Percentiles rank a stretch among this genome's conserved stretches.
Conservation (phyloP, 1,139 yeast species). For the Arxiozyma slooffiae region DNA sequence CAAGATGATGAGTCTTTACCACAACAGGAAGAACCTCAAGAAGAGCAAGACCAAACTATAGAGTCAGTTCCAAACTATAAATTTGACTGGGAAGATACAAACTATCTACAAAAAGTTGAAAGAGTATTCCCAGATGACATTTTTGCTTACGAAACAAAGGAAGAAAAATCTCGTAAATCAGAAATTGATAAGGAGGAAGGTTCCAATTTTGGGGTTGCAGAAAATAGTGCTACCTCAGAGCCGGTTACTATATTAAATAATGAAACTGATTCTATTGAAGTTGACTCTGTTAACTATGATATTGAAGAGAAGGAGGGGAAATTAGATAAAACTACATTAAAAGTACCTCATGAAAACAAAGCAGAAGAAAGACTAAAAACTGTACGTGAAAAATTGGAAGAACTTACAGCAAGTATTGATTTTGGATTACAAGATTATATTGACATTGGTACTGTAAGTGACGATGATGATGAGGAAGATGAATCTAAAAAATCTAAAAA, state of each 20-base stretch:
- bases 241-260: too few species aligned
- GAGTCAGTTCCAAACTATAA: conserved; percentile 8
- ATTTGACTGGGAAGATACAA: conserved; percentile 19
- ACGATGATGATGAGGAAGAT: not conserved
- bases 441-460: conserved; percentile 4
- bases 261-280: not conserved
- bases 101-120: conserved; percentile 15
- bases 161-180: not conserved
- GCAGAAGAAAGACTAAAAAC: not conserved
- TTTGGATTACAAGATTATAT: conserved; percentile 5
- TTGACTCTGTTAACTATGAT: not conserved
- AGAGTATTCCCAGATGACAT: conserved; percentile 18
- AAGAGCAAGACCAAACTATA: not conserved
- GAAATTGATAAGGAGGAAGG: not conserved
- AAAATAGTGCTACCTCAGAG: not conserved
- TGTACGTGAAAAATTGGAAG: conserved; percentile 1
- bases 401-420: not conserved
- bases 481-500: not conserved
- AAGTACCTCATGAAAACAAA: not conserved
- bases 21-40: not conserved
- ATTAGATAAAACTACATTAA: not conserved
- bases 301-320: not conserved
- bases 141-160: conserved; percentile 10
- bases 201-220: not conserved
- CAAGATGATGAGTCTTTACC: not conserved